Evolutionary conservation across 148 eudicot species (phyloP), one percentile per base, ranked within the genome.

Genomic region (Camellia granthamiana): DNA sequence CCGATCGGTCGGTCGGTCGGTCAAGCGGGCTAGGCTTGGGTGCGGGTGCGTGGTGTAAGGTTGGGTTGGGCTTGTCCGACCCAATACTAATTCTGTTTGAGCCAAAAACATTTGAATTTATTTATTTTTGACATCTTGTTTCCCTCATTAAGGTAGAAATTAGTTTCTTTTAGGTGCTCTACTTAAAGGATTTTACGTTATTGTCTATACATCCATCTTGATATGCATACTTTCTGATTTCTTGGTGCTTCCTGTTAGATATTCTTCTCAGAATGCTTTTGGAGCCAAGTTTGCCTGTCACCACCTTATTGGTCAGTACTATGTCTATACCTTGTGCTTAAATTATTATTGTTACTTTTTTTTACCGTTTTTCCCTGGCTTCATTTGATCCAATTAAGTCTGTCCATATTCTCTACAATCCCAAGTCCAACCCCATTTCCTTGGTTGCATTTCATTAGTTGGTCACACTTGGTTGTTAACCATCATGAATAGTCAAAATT

Each of bases 191-290:
- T 52, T 64, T 42, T 56, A 66, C 13, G 54, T 59, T 81, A 8
- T 69, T 81, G 18, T 11, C 30, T 4, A 56, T 46, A 11, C 49
- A 6, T 76, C 54, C 3, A 0, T 18, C 38, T n/a, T 72, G 59
- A 62, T 73, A 64, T 80, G 61, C 68, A 59, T 60, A 7, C 58
- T 80, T 84, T 81, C 85, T 85, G 75, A 79, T 74, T 51, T 77
- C 23, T 77, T 72, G 76, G 49, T 86, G 74, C 47, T 85, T 75
- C 85, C 74, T 81, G 61, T 79, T 91, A 94, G 98, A 92, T 86
- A 84, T 84, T 81, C 94, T 94, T 82, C 88, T 94, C 78, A 91
- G 78, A 80, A 86, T 89, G 90, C 87, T 94, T 83, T 80, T 88
- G 89, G 94, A 88, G 85, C 91, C 89, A 78, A 87, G 74, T 78